Percentiles rank a stretch among this genome's conserved stretches.
phyloP scores from a whole-genome alignment of 345 rosid genomes.

The Lepidium africanum region DNA sequence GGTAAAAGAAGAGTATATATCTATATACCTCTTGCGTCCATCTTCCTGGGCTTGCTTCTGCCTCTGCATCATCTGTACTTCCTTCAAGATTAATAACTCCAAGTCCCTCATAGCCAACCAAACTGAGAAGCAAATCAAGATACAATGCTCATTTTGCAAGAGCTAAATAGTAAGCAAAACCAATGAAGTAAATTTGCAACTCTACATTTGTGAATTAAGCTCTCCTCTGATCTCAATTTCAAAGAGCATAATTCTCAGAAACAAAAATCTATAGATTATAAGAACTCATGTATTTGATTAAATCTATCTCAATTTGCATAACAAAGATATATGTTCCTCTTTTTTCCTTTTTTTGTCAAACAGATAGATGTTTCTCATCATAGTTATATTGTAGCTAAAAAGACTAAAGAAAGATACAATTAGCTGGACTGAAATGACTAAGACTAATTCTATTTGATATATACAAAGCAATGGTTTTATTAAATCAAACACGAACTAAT shows the following conservation, averaged over 20 bases:
- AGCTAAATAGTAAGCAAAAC: background rate
- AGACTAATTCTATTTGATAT: too few species aligned
- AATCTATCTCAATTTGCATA: too few species aligned
- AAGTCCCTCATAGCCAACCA: slow-evolving; percentile 80
- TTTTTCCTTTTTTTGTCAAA: too few species aligned
- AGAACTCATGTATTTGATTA: too few species aligned
- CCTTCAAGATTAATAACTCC: slow-evolving; percentile 98
- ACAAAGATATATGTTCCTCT: too few species aligned
- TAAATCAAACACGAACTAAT: too few species aligned
- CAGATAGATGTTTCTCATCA: too few species aligned
- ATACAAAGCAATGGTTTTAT: too few species aligned
- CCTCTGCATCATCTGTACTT: slow-evolving; percentile 89
- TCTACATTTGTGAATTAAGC: background rate
- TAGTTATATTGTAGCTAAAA: too few species aligned
- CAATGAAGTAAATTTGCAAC: background rate
- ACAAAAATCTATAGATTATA: background rate
- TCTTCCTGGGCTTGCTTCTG: slow-evolving; percentile 90
- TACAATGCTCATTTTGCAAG: background rate
- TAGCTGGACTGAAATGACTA: too few species aligned
- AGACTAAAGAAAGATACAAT: too few species aligned
- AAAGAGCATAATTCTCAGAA: background rate
- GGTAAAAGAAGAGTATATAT: background rate
- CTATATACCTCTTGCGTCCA: slow-evolving; percentile 79
- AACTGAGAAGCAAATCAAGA: slow-evolving; percentile 31
- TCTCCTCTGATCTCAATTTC: background rate